A percentile compares a stretch with the other conserved stretches of the same genome.
phyloP scores from a whole-genome alignment of 257 asterid genomes.

The Coffea canephora region DNA sequence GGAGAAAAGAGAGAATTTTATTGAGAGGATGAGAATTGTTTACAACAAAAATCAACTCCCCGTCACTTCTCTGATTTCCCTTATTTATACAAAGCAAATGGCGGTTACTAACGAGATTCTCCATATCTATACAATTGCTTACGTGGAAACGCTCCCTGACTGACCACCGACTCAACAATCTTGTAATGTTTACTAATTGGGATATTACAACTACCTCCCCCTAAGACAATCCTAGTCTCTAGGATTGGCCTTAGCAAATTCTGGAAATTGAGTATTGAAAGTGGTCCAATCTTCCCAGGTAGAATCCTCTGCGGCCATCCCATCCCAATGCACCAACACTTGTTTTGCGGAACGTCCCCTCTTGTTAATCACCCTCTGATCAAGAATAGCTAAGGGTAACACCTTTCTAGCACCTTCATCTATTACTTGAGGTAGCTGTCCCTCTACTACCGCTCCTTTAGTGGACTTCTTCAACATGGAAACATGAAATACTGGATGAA shows the following conservation, averaged over 20 bases:
- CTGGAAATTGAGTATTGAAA: background rate
- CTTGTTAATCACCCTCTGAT: no score
- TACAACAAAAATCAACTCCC: no score
- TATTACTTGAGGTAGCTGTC: background rate
- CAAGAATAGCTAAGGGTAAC: background rate
- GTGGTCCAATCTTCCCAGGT: background rate
- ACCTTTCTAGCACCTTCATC: background rate
- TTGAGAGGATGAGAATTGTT: no score
- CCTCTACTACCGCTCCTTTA: no score
- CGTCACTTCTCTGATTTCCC: no score
- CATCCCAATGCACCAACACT: background rate
- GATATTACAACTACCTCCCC: background rate
- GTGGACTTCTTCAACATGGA: background rate
- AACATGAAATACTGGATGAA: background rate
- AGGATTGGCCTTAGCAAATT: background rate
- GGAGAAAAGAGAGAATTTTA: no score
- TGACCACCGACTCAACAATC: no score
- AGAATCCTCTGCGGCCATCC: background rate
- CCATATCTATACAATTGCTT: no score
- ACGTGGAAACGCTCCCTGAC: no score
- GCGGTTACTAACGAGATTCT: no score
- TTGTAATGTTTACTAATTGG: no score
- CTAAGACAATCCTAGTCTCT: background rate
- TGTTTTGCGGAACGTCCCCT: fast-evolving
- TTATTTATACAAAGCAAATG: no score